These are phyloP conservation scores for Remersonia thermophila DNA, from an alignment of 2,329 filamentous ascomycete genomes.

Conservation along the genomic window DNA sequence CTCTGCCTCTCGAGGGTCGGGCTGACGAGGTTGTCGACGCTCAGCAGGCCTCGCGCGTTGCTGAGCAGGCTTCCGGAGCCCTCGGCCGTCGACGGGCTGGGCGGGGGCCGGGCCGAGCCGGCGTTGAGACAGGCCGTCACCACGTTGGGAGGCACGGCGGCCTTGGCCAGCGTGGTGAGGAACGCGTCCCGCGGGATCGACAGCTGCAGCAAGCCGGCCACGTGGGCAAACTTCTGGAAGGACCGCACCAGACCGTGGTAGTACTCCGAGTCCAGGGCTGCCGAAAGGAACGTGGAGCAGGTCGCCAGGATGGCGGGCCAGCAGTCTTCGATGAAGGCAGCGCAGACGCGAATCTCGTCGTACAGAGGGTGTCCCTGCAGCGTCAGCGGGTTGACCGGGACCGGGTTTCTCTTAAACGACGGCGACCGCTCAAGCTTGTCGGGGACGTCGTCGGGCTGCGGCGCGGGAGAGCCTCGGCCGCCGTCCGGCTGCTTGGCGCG, in stretches of 20 bases:
- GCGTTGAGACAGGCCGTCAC: constrained; percentile 47
- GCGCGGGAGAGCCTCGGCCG: constrained; percentile 31
- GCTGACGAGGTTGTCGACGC: constrained; percentile 57
- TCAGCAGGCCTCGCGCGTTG: constrained; percentile 60
- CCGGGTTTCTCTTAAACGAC: constrained; percentile 61
- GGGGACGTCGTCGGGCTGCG: constrained; percentile 25
- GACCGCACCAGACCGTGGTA: constrained; percentile 86
- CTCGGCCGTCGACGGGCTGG: constrained; percentile 34
- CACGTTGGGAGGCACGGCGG: constrained; percentile 75
- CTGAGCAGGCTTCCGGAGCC: constrained; percentile 47
- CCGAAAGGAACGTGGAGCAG: constrained; percentile 89
- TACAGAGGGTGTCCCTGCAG: constrained; percentile 61
- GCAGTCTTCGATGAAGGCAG: constrained; percentile 74
- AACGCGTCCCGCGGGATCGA: constrained; percentile 86
- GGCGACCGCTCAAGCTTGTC: constrained; percentile 43
- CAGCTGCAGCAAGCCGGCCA: constrained; percentile 76
- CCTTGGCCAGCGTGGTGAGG: constrained; percentile 84
- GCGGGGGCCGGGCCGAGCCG: constrained; percentile 30
- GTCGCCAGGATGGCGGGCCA: constrained; percentile 94
- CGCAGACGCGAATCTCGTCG: constrained; percentile 61
- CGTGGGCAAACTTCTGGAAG: constrained; percentile 91
- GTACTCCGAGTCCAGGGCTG: constrained; percentile 82
- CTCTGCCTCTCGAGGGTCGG: constrained; percentile 50
- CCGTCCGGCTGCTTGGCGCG: constrained; percentile 29
- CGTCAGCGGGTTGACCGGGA: constrained; percentile 72